Evolutionary conservation across 73 alveolate species (phyloP).

Genomic region (Paramecium pentaurelia): DNA sequence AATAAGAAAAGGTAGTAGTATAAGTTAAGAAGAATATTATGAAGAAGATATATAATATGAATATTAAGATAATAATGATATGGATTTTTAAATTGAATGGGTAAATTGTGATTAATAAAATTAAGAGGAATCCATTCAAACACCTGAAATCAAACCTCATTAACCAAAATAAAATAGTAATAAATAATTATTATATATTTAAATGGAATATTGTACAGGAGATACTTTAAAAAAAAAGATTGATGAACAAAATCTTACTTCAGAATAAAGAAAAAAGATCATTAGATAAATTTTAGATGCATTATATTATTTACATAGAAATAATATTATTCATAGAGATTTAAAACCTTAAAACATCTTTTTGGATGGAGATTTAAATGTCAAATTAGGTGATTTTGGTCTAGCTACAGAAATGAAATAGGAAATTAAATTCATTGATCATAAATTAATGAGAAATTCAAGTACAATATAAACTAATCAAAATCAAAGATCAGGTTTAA

Average conservation of each 20-base stretch:
- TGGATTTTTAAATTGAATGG: background rate
- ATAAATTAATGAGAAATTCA: background rate
- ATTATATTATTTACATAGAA: conserved; percentile 79
- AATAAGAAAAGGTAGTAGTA: background rate
- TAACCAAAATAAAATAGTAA: background rate
- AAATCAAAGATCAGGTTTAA: background rate
- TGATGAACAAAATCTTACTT: conserved; percentile 22
- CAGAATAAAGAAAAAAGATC: conserved; percentile 43
- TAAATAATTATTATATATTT: conserved; percentile 39
- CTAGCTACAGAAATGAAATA: conserved; percentile 76
- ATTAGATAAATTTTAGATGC: conserved; percentile 91
- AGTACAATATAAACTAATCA: background rate
- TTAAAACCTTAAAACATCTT: conserved; percentile 94
- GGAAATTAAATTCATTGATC: conserved; percentile 8
- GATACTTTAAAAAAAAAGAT: conserved; percentile 55
- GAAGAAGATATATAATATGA: background rate
- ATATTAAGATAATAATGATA: background rate
- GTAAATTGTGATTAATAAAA: background rate
- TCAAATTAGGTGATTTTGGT: conserved; percentile 96
- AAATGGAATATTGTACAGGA: conserved; percentile 71
- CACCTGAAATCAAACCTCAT: background rate
- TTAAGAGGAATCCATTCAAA: background rate
- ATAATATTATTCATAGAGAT: conserved; percentile 89
- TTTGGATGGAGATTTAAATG: conserved; percentile 76
- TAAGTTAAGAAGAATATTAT: background rate